Conservation (phyloP, 2,329 filamentous ascomycete species). For the Alternaria longipes region DNA sequence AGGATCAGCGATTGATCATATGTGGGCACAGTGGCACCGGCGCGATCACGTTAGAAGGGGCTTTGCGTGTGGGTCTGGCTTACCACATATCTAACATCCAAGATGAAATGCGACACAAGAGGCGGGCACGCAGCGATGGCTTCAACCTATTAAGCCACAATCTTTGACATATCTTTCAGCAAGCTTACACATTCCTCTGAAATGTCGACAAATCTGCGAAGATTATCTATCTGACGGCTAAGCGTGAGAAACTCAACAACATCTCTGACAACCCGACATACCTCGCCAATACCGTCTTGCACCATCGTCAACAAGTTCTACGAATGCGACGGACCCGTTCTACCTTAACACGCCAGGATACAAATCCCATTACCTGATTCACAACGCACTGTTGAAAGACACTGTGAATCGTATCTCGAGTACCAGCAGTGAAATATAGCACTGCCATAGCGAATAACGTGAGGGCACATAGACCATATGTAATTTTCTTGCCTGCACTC, state of each 20-base stretch:
- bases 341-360: not conserved
- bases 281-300: not conserved
- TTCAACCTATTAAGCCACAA: not conserved
- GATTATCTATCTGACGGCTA: not conserved
- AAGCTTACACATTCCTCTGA: not conserved
- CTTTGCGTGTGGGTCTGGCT: not conserved
- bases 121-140: not conserved
- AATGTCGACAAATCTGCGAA: not conserved
- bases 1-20: not conserved
- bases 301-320: not conserved
- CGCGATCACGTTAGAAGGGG: not conserved
- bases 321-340: not conserved
- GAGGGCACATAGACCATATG: not conserved
- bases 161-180: not conserved
- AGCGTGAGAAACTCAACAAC: not conserved
- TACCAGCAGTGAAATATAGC: not conserved
- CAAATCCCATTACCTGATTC: too few species aligned
- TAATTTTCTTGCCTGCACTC: not conserved
- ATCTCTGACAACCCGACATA: not conserved
- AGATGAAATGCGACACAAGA: not conserved
- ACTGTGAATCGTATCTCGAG: not conserved
- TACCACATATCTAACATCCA: not conserved
- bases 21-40: not conserved
- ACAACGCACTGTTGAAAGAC: not conserved
- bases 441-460: not conserved